Base-by-base conservation (phyloP, 495 filamentous ascomycete genomes). In the Penicillium samsonianum region DNA sequence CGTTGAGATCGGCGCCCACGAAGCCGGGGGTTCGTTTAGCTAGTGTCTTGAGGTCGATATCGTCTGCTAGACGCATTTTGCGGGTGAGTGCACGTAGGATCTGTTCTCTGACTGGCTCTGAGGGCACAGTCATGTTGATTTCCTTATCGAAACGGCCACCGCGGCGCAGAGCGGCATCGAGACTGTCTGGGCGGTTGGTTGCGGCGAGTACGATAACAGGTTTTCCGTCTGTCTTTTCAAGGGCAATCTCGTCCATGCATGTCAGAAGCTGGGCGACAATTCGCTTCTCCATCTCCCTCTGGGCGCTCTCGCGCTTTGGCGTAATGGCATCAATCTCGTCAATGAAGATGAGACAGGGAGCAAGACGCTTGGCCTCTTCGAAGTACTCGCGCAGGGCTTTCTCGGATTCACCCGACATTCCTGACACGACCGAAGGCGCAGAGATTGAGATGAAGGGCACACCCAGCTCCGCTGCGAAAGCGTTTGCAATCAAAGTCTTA, bases 291-390 rank as follows among this genome's bases (percentile, higher is more conserved):
- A 98, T 98, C 66, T 96, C 91, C 62, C 91, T 84, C 65, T 96
- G 92, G n/a, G 92, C 90, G 64, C 85, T 93, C 67, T 97, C 94
- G 43, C 93, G 81, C 73, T 96, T 97, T 5, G 91, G 91, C 38
- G 94, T 94, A 58, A 97, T 96, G 16, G 90, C 89, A 69, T 98
- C 94, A 58, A 97, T 96, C 70, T 98, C 94, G 63, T 97, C 94
- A 55, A 98, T 89, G 69, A 98, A 97, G 8, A 98, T 82, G 4
- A 98, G 76, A 67, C 92, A 96, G 2, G 94, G 94, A 3, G 94
- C 94, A 53, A 92, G 81, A 52, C 84, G 82, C 68, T 89, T 90
- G 0, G 94, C 94, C 67, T 96, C 90, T 20, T 96, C 78, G 61
- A 97, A 97, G 53, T 92, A 80, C 54, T 97, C 92, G 30, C 93